These are phyloP conservation scores for Hypomontagnella submonticulosa DNA, from an alignment of 495 filamentous ascomycete species.

Conservation along the genomic window DNA sequence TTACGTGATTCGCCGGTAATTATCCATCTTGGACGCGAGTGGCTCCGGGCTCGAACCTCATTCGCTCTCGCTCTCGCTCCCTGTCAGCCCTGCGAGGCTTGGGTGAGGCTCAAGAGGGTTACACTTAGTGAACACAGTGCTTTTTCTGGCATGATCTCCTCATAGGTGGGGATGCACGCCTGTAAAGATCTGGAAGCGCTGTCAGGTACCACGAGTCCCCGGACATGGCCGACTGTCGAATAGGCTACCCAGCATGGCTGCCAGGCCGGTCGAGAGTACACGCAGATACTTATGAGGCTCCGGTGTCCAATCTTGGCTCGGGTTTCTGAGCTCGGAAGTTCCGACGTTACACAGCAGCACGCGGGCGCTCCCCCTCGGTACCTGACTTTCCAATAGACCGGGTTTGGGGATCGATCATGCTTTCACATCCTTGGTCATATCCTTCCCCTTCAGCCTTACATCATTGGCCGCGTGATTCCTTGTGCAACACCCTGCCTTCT, in stretches of 20 bases:
- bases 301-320: conserved; percentile 42
- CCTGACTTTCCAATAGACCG: conserved; percentile 38
- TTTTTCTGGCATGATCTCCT: conserved; percentile 4
- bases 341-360: conserved; percentile 45
- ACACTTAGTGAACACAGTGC: conserved; percentile 34
- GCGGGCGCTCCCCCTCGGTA: conserved; percentile 41
- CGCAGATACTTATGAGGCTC: conserved; percentile 43
- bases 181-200: conserved; percentile 16
- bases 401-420: conserved; percentile 31
- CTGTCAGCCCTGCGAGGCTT: conserved; percentile 45
- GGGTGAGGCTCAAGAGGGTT: conserved; percentile 45
- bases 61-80: conserved; percentile 21
- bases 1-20: conserved; percentile 37
- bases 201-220: conserved; percentile 17
- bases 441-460: conserved; percentile 10
- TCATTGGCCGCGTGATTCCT: conserved; percentile 21
- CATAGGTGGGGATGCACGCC: conserved; percentile 33
- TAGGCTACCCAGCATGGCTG: conserved; percentile 14
- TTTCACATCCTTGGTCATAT: conserved; percentile 22
- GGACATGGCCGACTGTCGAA: conserved; percentile 32
- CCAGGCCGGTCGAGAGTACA: conserved; percentile 27
- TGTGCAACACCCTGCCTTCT: conserved; percentile 26
- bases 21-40: conserved; percentile 39
- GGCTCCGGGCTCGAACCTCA: conserved; percentile 26
- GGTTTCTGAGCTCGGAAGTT: conserved; percentile 39